Evolutionary conservation across 805 yeast species (phyloP).

Genomic region (Candida fluviatilis): DNA sequence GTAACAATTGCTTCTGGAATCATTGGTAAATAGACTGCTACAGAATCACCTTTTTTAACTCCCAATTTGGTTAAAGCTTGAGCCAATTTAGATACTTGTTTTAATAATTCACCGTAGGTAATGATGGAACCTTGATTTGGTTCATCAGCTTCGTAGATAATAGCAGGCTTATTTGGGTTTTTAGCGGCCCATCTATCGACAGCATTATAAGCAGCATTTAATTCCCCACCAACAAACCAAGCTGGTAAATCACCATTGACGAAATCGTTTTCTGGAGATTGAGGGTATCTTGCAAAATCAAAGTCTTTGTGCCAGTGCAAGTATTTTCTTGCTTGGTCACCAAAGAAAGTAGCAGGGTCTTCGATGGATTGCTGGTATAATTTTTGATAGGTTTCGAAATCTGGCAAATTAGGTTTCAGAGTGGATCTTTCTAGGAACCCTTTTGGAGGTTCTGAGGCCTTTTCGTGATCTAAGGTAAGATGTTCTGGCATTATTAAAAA

Average conservation of each 20-base stretch:
- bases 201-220: conserved; percentile 90
- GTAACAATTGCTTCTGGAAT: conserved; percentile 94
- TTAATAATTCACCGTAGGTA: conserved; percentile 82
- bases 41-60: conserved; percentile 90
- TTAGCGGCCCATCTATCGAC: conserved; percentile 93
- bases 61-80: conserved; percentile 78
- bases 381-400: conserved; percentile 46
- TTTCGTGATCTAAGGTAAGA: conserved; percentile 32
- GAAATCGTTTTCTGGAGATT: conserved; percentile 44
- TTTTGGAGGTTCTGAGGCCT: conserved; percentile 27
- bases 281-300: conserved; percentile 43
- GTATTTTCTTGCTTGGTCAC: conserved; percentile 45
- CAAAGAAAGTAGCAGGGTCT: conserved; percentile 53
- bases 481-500: neutral
- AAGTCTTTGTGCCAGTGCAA: conserved; percentile 54
- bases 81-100: conserved; percentile 82
- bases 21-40: conserved; percentile 96
- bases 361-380: conserved; percentile 54
- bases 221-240: conserved; percentile 91
- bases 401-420: conserved; percentile 43
- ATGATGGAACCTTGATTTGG: conserved; percentile 66
- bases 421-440: conserved; percentile 43
- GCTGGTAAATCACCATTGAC: conserved; percentile 68
- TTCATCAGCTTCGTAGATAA: conserved; percentile 93
- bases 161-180: conserved; percentile 79